These are phyloP conservation scores for Chlamydomonas sphaeroides DNA, from an alignment of 139 green algal genomes.

Conservation along the genomic window DNA sequence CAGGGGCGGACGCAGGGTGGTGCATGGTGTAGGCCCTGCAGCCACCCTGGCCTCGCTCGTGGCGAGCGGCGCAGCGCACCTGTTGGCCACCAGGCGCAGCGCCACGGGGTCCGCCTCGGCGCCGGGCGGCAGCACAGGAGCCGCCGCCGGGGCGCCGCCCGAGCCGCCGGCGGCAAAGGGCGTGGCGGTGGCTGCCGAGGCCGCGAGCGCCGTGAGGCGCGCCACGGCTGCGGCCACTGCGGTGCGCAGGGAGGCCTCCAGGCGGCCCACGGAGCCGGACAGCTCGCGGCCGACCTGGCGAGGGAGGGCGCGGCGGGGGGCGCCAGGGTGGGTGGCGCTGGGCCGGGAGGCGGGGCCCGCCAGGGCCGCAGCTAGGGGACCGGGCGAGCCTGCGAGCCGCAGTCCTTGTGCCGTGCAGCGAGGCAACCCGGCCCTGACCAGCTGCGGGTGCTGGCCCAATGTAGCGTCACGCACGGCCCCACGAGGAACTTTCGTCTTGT, in stretches of 20 bases:
- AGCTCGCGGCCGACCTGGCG: slow-evolving; percentile 40
- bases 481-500: no score
- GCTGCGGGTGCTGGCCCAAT: no score
- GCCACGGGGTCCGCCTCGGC: slow-evolving; percentile 36
- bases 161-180: background rate
- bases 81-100: slow-evolving; percentile 25
- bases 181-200: background rate
- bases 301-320: background rate
- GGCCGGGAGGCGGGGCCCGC: no score
- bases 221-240: slow-evolving; percentile 16
- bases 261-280: slow-evolving; percentile 39
- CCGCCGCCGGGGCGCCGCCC: background rate
- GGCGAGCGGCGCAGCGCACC: no score
- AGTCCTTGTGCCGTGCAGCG: no score
- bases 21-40: no score
- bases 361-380: no score
- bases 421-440: no score
- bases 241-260: slow-evolving; percentile 45
- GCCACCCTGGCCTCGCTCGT: no score
- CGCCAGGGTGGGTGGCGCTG: background rate
- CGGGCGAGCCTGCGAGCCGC: no score
- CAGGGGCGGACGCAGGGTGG: no score
- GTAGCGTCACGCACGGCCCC: no score
- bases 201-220: slow-evolving; percentile 12
- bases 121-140: background rate